Conservation (phyloP, 2,329 filamentous ascomycete genomes). For the Diaporthe nobilis region DNA sequence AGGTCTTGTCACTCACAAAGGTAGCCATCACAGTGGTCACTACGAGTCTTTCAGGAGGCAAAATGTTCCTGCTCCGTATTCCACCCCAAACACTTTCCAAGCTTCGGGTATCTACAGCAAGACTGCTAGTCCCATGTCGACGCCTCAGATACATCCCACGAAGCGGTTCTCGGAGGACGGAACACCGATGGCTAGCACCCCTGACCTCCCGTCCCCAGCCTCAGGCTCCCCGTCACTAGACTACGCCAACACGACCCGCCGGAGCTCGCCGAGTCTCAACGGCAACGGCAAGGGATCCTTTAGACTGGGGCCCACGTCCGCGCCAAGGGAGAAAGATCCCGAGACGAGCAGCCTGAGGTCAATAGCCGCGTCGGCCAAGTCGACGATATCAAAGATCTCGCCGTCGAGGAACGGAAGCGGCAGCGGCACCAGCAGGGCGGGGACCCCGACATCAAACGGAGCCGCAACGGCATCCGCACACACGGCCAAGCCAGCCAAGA, state of each 20-base stretch:
- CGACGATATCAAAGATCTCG: conserved; percentile 65
- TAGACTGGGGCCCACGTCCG: conserved; percentile 43
- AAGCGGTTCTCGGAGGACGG: conserved; percentile 47
- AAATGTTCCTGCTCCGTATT: conserved; percentile 82
- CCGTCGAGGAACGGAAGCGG: conserved; percentile 52
- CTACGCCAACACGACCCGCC: conserved; percentile 33
- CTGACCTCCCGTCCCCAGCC: conserved; percentile 59
- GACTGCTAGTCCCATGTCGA: conserved; percentile 67
- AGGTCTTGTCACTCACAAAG: conserved; percentile 92
- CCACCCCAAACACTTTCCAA: conserved; percentile 85
- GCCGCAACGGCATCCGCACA: conserved; percentile 43
- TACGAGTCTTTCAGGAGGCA: conserved; percentile 97
- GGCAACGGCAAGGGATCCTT: conserved; percentile 11
- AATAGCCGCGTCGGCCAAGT: conserved; percentile 69
- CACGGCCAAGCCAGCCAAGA: conserved; percentile 51
- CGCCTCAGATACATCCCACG: conserved; percentile 56
- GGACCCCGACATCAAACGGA: conserved; percentile 39
- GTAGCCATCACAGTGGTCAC: conserved; percentile 95
- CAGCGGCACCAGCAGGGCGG: conserved; percentile 47
- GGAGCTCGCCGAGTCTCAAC: conserved; percentile 31
- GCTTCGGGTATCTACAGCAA: conserved; percentile 80
- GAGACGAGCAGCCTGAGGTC: conserved; percentile 69
- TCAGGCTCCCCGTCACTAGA: conserved; percentile 42
- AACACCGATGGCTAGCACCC: conserved; percentile 62
- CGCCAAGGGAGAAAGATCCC: conserved; percentile 53